phyloP scores from a whole-genome alignment of 2,329 filamentous ascomycete species.

The Leptographium procerum region DNA sequence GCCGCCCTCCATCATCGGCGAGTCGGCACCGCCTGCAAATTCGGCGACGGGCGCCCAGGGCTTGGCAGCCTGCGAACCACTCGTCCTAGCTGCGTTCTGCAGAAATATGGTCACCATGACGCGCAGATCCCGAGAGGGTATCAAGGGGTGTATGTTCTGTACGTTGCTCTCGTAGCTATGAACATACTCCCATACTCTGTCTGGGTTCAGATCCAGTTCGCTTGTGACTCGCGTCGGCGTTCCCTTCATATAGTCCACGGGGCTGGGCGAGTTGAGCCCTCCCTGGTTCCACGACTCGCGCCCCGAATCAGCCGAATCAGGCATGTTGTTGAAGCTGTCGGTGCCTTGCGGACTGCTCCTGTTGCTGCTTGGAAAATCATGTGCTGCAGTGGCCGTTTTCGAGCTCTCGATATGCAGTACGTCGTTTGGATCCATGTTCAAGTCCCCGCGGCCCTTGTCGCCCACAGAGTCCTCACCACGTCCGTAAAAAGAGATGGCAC shows the following conservation, averaged over 20 bases:
- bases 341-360: conserved; percentile 23
- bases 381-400: neutral
- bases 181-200: conserved; percentile 41
- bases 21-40: conserved; percentile 15
- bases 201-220: conserved; percentile 43
- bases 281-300: conserved; percentile 50
- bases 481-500: conserved; percentile 64
- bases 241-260: conserved; percentile 23
- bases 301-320: conserved; percentile 39
- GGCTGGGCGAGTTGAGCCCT: conserved; percentile 30
- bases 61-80: neutral
- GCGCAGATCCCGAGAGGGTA: conserved; percentile 40
- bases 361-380: conserved; percentile 12
- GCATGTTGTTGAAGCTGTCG: conserved; percentile 33
- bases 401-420: neutral
- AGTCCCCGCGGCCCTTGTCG: neutral
- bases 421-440: neutral
- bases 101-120: conserved; percentile 43
- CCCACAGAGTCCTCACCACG: conserved; percentile 54
- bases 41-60: conserved; percentile 15
- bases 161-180: conserved; percentile 49
- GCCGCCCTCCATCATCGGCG: conserved; percentile 15
- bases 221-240: conserved; percentile 24
- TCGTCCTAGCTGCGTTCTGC: conserved; percentile 16
- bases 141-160: conserved; percentile 54